Percentiles rank a stretch among this genome's conserved stretches.
These are phyloP conservation scores for Massospora cicadina DNA, from an alignment of 371 early-diverging fungal genomes.

Conservation along the genomic window DNA sequence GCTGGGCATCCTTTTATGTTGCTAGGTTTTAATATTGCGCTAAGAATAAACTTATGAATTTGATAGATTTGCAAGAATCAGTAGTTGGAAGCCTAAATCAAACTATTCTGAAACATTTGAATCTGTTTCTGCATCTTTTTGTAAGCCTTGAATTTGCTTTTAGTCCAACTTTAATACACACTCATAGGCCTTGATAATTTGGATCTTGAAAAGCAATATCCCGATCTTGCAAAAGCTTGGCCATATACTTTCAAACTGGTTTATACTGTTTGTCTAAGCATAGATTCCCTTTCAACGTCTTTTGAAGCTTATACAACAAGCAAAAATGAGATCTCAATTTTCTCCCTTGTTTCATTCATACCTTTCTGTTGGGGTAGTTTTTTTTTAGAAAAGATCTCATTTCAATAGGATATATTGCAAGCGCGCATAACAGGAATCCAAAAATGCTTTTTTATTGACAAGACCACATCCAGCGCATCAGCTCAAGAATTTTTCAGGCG, in stretches of 20 bases:
- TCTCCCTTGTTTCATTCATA: slow-evolving; percentile 85
- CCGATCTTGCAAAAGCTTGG: slow-evolving; percentile 34
- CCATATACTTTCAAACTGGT: slow-evolving; percentile 53
- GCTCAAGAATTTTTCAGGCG: slow-evolving; percentile 19
- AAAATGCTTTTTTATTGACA: slow-evolving; percentile 45
- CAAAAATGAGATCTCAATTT: slow-evolving; percentile 48
- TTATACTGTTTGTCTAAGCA: slow-evolving; percentile 62
- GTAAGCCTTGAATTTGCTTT: slow-evolving; percentile 18
- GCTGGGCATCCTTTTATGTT: no score
- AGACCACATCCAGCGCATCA: slow-evolving; percentile 22
- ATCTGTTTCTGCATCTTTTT: slow-evolving; percentile 44
- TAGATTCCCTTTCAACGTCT: slow-evolving; percentile 40
- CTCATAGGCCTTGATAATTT: neutral
- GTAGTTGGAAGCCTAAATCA: slow-evolving; percentile 42
- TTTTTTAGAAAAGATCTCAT: neutral
- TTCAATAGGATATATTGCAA: slow-evolving; percentile 28
- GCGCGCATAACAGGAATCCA: slow-evolving; percentile 41
- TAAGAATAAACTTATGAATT: no score
- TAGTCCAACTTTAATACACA: neutral
- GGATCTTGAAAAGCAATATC: slow-evolving; percentile 34
- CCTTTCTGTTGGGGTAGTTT: slow-evolving; percentile 44
- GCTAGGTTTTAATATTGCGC: no score
- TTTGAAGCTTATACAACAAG: slow-evolving; percentile 46
- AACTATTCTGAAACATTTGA: slow-evolving; percentile 27
- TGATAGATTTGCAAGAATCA: slow-evolving; percentile 65